Conservation (phyloP, 2,329 filamentous ascomycete genomes). For the Penicillium freii region DNA sequence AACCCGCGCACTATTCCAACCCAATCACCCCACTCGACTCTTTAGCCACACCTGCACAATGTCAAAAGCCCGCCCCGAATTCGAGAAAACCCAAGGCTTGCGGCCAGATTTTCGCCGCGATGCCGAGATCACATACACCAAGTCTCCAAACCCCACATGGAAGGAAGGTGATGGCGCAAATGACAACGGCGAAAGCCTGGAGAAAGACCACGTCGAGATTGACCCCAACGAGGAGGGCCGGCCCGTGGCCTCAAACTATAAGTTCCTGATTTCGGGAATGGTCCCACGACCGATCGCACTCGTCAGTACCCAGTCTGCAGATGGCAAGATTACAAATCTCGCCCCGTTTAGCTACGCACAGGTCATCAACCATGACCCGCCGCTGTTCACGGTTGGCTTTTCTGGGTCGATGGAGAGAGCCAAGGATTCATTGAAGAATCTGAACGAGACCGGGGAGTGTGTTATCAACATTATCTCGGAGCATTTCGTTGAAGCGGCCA, state of each 20-base stretch:
- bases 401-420: constrained; percentile 56
- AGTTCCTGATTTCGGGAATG: constrained; percentile 80
- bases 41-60: constrained; percentile 26
- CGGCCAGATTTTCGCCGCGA: constrained; percentile 43
- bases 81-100: constrained; percentile 42
- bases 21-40: constrained; percentile 1
- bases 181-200: constrained; percentile 47
- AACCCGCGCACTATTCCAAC: not conserved
- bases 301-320: constrained; percentile 56
- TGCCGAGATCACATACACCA: constrained; percentile 36
- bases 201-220: constrained; percentile 69
- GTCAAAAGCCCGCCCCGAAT: constrained; percentile 30
- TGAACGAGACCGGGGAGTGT: constrained; percentile 70
- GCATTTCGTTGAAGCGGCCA: constrained; percentile 82
- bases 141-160: constrained; percentile 45
- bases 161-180: constrained; percentile 45
- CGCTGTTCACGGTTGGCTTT: constrained; percentile 70
- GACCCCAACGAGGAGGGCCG: constrained; percentile 74
- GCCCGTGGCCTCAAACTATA: constrained; percentile 75
- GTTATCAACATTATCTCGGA: constrained; percentile 86
- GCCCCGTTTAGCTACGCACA: constrained; percentile 88
- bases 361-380: constrained; percentile 80
- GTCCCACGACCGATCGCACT: constrained; percentile 78
- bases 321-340: constrained; percentile 69
- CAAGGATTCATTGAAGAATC: constrained; percentile 78